Evolutionary conservation across 164 flowering plant species (phyloP).

Genomic region (Berberis thunbergii): DNA sequence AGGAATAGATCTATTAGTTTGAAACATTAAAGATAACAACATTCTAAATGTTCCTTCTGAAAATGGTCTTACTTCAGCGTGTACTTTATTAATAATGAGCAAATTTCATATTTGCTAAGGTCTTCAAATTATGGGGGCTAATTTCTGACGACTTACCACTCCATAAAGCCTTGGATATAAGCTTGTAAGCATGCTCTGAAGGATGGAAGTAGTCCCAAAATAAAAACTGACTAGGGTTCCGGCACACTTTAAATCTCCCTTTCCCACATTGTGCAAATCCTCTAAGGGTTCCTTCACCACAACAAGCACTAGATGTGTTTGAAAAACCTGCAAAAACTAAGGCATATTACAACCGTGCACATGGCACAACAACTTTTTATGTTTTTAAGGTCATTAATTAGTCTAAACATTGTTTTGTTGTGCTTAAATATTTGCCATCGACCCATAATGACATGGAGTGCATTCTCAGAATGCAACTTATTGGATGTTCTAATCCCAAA

Average conservation of each 20-base stretch:
- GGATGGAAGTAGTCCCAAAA: conserved; percentile 83
- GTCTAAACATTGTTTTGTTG: no score
- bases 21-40: no score
- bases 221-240: conserved; percentile 35
- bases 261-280: conserved; percentile 61
- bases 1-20: no score
- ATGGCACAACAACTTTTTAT: no score
- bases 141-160: conserved; percentile 26
- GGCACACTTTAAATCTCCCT: conserved; percentile 42
- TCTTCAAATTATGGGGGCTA: conserved; percentile 44
- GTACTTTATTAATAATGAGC: neutral
- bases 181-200: conserved; percentile 45
- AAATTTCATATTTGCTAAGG: conserved; percentile 20
- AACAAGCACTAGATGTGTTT: conserved; percentile 48
- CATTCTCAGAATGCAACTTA: no score
- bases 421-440: no score
- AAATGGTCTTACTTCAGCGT: neutral
- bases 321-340: conserved; percentile 26
- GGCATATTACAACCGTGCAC: neutral
- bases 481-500: no score
- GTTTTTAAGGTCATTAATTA: no score
- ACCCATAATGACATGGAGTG: no score
- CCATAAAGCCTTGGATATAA: conserved; percentile 54
- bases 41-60: neutral
- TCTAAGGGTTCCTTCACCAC: conserved; percentile 52